Evolutionary conservation across 2,329 filamentous ascomycete genomes (phyloP).

Genomic region (Beauveria asiatica): DNA sequence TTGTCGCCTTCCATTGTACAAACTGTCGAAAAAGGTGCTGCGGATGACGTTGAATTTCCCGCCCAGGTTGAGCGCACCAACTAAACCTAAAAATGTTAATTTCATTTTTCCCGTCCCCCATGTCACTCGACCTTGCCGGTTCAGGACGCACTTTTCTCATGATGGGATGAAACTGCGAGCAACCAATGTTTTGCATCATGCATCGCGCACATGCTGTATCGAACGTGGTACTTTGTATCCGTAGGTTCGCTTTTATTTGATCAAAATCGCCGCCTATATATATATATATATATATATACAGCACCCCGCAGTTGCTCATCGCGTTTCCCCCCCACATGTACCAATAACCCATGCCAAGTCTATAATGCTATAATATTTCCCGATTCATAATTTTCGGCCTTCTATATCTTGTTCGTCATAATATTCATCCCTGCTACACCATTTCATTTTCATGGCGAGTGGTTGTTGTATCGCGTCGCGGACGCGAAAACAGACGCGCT

Average conservation of each 20-base stretch:
- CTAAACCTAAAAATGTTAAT: no score
- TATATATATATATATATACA: no score
- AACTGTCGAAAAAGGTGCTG: no score
- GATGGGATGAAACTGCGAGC: neutral
- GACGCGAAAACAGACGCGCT: constrained; percentile 1
- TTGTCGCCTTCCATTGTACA: neutral
- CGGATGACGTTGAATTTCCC: no score
- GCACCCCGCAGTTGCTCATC: neutral
- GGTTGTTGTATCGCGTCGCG: constrained; percentile 1
- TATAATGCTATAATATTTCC: neutral
- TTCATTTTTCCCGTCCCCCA: neutral
- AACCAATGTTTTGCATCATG: neutral
- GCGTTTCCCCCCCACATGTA: neutral
- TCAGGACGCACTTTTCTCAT: neutral
- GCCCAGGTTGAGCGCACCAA: no score
- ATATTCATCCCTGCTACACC: neutral
- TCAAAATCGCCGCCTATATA: neutral
- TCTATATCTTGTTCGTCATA: neutral
- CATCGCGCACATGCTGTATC: neutral
- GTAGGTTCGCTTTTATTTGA: no score
- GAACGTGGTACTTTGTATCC: neutral
- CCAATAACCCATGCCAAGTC: neutral
- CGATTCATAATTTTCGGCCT: neutral
- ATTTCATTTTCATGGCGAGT: constrained; percentile 6
- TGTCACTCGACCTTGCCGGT: neutral